A percentile compares a stretch with the other conserved stretches of the same genome.
Evolutionary conservation across 1,284 basidiomycete species (phyloP).

Genomic region (Leccinum fallax): DNA sequence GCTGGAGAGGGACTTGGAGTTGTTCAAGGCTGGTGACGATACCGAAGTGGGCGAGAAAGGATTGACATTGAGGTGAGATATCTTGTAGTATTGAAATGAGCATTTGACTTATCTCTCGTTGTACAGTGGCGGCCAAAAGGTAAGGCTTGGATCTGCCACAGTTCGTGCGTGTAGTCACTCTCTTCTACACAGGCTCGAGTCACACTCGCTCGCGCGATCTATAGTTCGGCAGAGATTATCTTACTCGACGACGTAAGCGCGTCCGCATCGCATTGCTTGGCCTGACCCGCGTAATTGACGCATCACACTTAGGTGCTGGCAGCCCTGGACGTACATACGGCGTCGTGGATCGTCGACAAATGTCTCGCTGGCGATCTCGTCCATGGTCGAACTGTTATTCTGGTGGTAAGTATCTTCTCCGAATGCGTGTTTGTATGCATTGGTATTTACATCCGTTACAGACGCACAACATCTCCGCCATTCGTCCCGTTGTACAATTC

Average conservation of each 20-base stretch:
- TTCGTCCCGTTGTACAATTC: neutral
- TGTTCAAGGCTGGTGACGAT: neutral
- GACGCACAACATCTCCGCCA: neutral
- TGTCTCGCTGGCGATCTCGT: neutral
- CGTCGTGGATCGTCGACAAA: conserved; percentile 2
- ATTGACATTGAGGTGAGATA: conserved; percentile 2
- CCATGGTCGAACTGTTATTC: conserved; percentile 1
- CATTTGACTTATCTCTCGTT: neutral
- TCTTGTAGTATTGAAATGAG: neutral
- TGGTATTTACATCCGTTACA: neutral
- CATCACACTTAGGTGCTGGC: neutral
- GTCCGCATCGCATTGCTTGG: neutral
- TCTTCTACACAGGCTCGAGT: conserved; percentile 2
- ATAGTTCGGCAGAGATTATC: conserved; percentile 1
- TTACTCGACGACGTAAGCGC: conserved; percentile 5
- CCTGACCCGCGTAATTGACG: neutral
- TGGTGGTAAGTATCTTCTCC: neutral
- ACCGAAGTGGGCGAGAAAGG: conserved; percentile 1
- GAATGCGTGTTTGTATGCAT: neutral
- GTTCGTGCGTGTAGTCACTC: neutral
- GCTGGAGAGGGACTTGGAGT: neutral
- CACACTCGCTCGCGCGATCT: conserved; percentile 2
- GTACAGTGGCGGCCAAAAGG: neutral
- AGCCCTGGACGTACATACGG: neutral
- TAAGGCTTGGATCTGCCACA: neutral